These are phyloP conservation scores for Aspergillus funiculosus DNA, from an alignment of 495 filamentous ascomycete genomes.

Conservation along the genomic window DNA sequence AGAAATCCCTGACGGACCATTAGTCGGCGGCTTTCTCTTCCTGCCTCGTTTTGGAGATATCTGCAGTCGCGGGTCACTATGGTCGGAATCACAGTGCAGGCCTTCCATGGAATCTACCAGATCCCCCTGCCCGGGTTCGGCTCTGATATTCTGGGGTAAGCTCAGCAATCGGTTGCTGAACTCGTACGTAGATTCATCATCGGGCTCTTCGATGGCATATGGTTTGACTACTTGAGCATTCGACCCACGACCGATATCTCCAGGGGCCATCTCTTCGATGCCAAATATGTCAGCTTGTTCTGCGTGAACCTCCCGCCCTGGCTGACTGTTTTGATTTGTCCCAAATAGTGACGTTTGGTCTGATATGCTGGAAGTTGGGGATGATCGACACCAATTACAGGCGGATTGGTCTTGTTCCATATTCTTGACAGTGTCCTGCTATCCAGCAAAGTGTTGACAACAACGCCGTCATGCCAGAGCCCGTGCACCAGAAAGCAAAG, in stretches of 20 bases:
- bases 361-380: not conserved
- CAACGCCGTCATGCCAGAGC: not conserved
- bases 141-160: conserved; percentile 16
- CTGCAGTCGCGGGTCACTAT: conserved; percentile 1
- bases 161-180: conserved; percentile 8
- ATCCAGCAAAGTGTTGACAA: not conserved
- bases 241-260: conserved; percentile 2
- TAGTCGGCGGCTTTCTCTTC: conserved; percentile 37
- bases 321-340: not conserved
- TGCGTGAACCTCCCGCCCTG: not conserved
- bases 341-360: not conserved
- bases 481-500: not conserved
- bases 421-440: not conserved
- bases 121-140: conserved; percentile 33
- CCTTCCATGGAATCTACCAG: conserved; percentile 30
- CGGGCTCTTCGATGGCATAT: conserved; percentile 43
- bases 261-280: conserved; percentile 1
- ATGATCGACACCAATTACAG: not conserved
- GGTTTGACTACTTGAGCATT: conserved; percentile 26
- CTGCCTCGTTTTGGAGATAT: conserved; percentile 24
- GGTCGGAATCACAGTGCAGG: conserved; percentile 24
- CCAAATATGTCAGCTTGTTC: not conserved
- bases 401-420: not conserved
- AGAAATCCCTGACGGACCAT: not conserved
- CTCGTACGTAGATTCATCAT: conserved; percentile 24